These are phyloP conservation scores for Xylariaceae sp. DNA, from an alignment of 2,329 filamentous ascomycete species.

Conservation along the genomic window DNA sequence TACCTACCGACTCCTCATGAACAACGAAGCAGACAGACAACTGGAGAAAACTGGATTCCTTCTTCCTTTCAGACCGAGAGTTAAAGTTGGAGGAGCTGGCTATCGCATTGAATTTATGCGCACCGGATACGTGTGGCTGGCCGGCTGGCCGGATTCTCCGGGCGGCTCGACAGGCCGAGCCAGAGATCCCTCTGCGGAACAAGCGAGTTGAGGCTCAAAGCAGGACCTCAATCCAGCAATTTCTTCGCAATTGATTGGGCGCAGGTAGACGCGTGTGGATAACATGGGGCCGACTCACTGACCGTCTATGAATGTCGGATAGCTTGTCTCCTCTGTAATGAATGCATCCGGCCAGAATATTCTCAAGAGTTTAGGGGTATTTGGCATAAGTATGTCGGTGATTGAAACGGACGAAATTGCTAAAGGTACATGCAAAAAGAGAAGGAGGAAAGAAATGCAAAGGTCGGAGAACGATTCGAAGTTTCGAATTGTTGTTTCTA, in stretches of 20 bases:
- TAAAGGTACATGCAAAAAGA: not conserved
- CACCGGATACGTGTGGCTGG: not conserved
- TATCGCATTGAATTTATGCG: not conserved
- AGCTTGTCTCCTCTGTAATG: not conserved
- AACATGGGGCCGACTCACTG: not conserved
- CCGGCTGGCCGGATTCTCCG: not conserved
- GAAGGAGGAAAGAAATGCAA: not conserved
- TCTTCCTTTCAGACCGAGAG: no score
- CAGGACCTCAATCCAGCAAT: constrained; percentile 15
- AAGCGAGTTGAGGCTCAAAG: constrained; percentile 28
- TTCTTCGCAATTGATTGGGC: constrained; percentile 21
- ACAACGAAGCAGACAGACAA: not conserved
- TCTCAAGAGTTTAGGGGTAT: no score
- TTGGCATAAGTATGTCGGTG: not conserved
- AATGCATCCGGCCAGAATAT: not conserved
- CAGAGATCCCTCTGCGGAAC: not conserved
- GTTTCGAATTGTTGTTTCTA: not conserved
- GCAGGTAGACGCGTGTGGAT: constrained; percentile 3
- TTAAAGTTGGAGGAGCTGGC: not conserved
- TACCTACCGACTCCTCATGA: not conserved
- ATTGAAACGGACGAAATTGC: not conserved
- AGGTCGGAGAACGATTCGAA: not conserved
- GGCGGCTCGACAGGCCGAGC: not conserved
- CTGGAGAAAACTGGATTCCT: no score
- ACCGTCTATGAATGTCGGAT: not conserved